Conservation (phyloP, 2,329 filamentous ascomycete genomes). For the Phyllosticta capitalensis region DNA sequence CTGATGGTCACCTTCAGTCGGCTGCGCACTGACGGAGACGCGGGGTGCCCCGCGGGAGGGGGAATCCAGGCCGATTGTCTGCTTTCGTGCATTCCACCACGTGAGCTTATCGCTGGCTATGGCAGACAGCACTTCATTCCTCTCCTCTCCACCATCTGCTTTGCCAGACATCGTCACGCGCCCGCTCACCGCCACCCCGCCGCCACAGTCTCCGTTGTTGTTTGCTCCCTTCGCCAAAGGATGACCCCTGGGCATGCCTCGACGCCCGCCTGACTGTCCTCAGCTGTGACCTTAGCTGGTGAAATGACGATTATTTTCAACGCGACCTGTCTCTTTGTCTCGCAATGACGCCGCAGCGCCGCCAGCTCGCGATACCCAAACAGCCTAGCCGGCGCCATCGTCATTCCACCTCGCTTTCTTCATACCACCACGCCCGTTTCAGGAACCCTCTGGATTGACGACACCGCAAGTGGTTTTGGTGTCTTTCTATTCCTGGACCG, state of each 20-base stretch:
- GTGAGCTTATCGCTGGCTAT: background rate
- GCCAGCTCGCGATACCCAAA: background rate
- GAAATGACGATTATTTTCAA: background rate
- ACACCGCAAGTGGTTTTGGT: background rate
- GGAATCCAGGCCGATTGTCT: background rate
- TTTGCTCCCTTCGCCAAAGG: background rate
- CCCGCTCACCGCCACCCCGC: conserved; percentile 1
- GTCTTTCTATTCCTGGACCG: background rate
- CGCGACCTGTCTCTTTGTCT: background rate
- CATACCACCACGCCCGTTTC: background rate
- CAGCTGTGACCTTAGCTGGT: background rate
- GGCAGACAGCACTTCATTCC: background rate
- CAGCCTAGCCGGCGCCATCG: background rate
- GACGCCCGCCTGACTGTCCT: background rate
- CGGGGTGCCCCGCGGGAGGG: background rate
- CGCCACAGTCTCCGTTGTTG: background rate
- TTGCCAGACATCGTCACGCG: conserved; percentile 8
- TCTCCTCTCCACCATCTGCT: background rate
- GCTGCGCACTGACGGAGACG: conserved; percentile 5
- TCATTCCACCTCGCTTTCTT: background rate
- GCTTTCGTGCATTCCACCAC: background rate
- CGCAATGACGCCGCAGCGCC: background rate
- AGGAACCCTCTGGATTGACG: background rate
- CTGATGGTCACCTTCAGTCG: background rate
- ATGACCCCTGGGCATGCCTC: conserved; percentile 11